Percentiles rank a stretch among this genome's conserved stretches.
phyloP scores from a whole-genome alignment of 2,329 filamentous ascomycete species.

The Neurospora sp. region DNA sequence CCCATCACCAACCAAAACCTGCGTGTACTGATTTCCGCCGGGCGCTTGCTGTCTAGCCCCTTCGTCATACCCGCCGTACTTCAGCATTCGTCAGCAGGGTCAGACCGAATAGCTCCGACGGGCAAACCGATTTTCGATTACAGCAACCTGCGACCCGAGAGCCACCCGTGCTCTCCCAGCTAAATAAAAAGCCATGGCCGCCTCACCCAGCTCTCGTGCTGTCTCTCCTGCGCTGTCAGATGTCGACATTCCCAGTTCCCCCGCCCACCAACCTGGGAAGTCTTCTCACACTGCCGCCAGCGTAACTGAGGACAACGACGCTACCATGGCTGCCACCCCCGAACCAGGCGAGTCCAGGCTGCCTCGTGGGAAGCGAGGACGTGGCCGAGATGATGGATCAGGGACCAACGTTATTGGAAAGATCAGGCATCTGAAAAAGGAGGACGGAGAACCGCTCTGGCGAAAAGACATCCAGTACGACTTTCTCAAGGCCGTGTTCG shows the following conservation, averaged over 20 bases:
- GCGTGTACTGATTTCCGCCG: not conserved
- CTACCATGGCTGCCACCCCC: slow-evolving; percentile 31
- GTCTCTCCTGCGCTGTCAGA: slow-evolving; percentile 29
- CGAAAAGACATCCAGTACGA: slow-evolving; percentile 82
- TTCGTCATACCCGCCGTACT: not conserved
- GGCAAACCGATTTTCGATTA: not conserved
- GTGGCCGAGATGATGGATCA: slow-evolving; percentile 22
- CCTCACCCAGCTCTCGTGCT: slow-evolving; percentile 13
- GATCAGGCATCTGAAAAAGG: slow-evolving; percentile 78
- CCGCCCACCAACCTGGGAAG: slow-evolving; percentile 18
- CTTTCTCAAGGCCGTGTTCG: slow-evolving; percentile 71
- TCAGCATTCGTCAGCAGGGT: not conserved
- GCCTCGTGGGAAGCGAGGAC: slow-evolving; percentile 18
- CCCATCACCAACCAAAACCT: not conserved
- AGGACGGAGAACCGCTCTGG: slow-evolving; percentile 81
- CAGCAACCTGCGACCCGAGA: not conserved
- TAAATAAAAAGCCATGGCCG: slow-evolving; percentile 12
- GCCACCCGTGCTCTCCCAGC: not conserved
- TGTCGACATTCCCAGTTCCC: slow-evolving; percentile 36
- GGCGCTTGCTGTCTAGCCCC: not conserved
- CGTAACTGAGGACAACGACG: slow-evolving; percentile 39
- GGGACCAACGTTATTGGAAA: slow-evolving; percentile 45
- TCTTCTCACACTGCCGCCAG: slow-evolving; percentile 18
- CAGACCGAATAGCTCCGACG: not conserved
- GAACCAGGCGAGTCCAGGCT: slow-evolving; percentile 25